Percentiles rank a stretch among this genome's conserved stretches.
Evolutionary conservation across 805 yeast genomes (phyloP).

Genomic region (Ogataea thermomethanolica): DNA sequence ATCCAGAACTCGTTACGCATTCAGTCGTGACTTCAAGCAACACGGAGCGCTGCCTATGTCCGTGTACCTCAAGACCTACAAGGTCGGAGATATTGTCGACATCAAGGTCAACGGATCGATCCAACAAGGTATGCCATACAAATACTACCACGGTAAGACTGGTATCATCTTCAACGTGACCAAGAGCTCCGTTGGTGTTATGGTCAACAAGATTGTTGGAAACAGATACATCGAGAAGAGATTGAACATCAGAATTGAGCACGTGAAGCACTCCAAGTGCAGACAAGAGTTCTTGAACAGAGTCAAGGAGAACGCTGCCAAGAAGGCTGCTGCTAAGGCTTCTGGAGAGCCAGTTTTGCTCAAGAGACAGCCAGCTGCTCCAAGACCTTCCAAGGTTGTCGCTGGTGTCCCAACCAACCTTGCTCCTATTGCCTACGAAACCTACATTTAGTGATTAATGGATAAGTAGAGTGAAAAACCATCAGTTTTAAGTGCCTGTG

Average conservation of each 20-base stretch:
- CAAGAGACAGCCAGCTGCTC: conserved; percentile 98
- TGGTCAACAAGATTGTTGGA: conserved; percentile 97
- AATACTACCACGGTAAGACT: conserved; percentile 99
- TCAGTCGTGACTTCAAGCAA: conserved; percentile 99
- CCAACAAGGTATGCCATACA: conserved; percentile 99
- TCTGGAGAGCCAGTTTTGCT: conserved; percentile 86
- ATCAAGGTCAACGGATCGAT: conserved; percentile 98
- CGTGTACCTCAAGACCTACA: conserved; percentile 96
- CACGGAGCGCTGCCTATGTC: conserved; percentile 94
- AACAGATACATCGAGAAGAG: conserved; percentile 99
- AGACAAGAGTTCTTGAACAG: conserved; percentile 98
- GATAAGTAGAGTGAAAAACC: conserved; percentile 6
- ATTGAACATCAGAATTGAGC: conserved; percentile 97
- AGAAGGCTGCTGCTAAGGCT: conserved; percentile 91
- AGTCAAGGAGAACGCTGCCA: conserved; percentile 95
- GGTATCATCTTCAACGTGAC: conserved; percentile 99
- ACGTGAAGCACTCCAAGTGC: conserved; percentile 99
- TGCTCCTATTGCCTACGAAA: conserved; percentile 99
- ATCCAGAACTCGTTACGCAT: conserved; percentile 99
- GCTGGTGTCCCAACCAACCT: conserved; percentile 91
- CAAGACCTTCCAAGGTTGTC: conserved; percentile 89
- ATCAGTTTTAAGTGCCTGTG: background rate
- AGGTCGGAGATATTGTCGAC: conserved; percentile 99
- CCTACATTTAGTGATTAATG: conserved; percentile 70
- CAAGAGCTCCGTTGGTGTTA: conserved; percentile 97